Percentiles rank a stretch among this genome's conserved stretches.
Conservation (phyloP, 345 rosid species). For the Linum lewisii region DNA sequence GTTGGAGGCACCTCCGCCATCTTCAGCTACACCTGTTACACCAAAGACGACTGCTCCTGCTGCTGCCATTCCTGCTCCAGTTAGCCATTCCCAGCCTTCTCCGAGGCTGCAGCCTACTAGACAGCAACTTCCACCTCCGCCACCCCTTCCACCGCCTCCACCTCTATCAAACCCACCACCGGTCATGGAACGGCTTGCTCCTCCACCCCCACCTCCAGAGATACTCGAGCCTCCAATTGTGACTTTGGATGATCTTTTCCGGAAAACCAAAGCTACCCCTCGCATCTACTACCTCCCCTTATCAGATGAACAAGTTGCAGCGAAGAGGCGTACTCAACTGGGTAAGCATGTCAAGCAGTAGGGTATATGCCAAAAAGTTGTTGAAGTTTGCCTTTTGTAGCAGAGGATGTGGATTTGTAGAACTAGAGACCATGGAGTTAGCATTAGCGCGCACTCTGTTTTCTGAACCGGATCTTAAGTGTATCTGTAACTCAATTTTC, state of each 20-base stretch:
- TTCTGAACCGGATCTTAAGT: too few relatives aligned
- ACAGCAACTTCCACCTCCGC: constrained; percentile 52
- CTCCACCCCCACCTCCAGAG: constrained; percentile 58
- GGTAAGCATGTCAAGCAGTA: constrained; percentile 32
- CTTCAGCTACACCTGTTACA: constrained; percentile 31
- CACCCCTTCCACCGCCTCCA: constrained; percentile 54
- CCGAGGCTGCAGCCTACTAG: constrained; percentile 42
- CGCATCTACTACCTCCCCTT: constrained; percentile 89
- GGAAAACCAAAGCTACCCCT: constrained; percentile 91
- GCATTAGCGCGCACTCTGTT: too few relatives aligned
- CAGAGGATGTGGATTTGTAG: constrained; percentile 16
- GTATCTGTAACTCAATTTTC: too few relatives aligned
- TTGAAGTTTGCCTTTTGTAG: constrained; percentile 31
- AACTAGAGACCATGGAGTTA: too few relatives aligned
- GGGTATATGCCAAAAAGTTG: too few relatives aligned
- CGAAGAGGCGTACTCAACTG: constrained; percentile 38
- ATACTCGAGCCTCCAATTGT: constrained; percentile 78
- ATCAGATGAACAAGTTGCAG: constrained; percentile 81
- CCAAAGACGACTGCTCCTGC: too few relatives aligned
- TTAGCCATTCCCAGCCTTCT: constrained; percentile 21
- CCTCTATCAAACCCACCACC: constrained; percentile 36
- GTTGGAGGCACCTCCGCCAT: constrained; percentile 45
- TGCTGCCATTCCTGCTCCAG: too few relatives aligned
- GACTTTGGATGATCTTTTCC: constrained; percentile 86
- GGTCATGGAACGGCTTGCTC: constrained; percentile 44